A percentile compares a stretch with the other conserved stretches of the same genome.
These are phyloP conservation scores for Saccharomycopsis synnaedendra DNA, from an alignment of 805 yeast genomes.

Conservation along the genomic window DNA sequence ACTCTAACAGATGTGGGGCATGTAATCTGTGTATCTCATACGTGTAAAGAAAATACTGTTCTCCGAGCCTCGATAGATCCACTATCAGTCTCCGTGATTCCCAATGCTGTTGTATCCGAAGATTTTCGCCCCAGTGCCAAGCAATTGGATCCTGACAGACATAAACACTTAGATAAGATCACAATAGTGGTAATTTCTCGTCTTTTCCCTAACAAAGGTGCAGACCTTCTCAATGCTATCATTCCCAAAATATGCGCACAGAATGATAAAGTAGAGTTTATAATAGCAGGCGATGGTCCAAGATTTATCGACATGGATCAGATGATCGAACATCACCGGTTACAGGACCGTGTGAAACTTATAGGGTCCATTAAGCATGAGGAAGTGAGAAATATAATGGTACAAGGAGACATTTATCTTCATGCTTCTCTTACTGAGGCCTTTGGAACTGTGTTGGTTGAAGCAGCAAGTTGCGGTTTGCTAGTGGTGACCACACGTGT, in stretches of 20 bases:
- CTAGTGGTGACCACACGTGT: constrained; percentile 90
- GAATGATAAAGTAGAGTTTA: constrained; percentile 55
- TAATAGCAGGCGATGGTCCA: constrained; percentile 97
- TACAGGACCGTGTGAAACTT: constrained; percentile 80
- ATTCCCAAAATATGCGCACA: constrained; percentile 71
- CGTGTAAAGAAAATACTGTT: constrained; percentile 93
- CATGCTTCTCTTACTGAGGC: constrained; percentile 96
- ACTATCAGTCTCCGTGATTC: constrained; percentile 71
- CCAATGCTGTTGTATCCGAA: constrained; percentile 84
- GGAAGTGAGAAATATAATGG: constrained; percentile 85
- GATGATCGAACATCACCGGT: constrained; percentile 75
- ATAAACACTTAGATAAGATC: constrained; percentile 24
- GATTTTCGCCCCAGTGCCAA: constrained; percentile 52
- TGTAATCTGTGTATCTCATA: constrained; percentile 92
- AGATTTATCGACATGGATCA: constrained; percentile 88
- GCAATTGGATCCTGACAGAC: constrained; percentile 3
- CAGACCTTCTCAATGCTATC: constrained; percentile 72
- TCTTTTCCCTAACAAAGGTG: constrained; percentile 92
- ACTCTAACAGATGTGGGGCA: constrained; percentile 81
- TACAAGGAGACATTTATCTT: constrained; percentile 83
- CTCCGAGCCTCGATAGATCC: constrained; percentile 80
- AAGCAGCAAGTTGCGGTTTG: constrained; percentile 94
- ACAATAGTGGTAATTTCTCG: constrained; percentile 88
- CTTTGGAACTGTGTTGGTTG: constrained; percentile 93
- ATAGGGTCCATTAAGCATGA: constrained; percentile 88